Evolutionary conservation across 306 rosid species (phyloP), one percentile per base, ranked within the genome.

Genomic region (Astragalus glycyphyllos): DNA sequence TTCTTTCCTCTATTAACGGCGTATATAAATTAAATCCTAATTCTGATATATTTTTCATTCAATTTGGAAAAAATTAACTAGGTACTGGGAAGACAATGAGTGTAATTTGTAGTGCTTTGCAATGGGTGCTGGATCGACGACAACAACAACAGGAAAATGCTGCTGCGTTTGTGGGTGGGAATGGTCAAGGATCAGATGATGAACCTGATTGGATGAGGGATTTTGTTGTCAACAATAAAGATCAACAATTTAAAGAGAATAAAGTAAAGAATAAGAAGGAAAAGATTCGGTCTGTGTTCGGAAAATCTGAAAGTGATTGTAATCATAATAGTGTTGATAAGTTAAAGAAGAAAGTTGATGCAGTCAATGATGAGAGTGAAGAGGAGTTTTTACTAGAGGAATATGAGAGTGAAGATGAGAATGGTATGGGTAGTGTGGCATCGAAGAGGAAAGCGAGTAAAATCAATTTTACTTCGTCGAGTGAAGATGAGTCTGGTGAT

Each of bases 31-130:
- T 5, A 40, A 40, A 8, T 40, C 9, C 2, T 7, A 40, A 8
- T 40, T 40, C 8, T n/a, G 2, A 7, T 14, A 4, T 8, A 32
- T 15, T 59, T 59, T 8, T 14, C 7, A 15, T 9, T 14, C 12
- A 37, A 10, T 15, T 38, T 11, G 13, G 2, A 29, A 1, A 31
- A 56, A 10, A 0, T 34, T 9, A n/a, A 48, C 34, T 56, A 92
- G 98, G 98, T 69, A 93, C 98, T 54, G 98, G 98, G 53, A 93
- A 93, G 80, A 93, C 97, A 23, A 72, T 90, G 68, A 93, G 97
- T 77, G 90, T 90, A 14, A 93, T 93, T 54, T 93, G 97, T 69
- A 88, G 98, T 59, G 90, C 96, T 56, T 75, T 93, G 84, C 97
- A 93, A 71, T 90, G 98, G 98, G 87, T 88, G 69, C 76, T 86